Percentiles rank a stretch among this genome's conserved stretches.
phyloP scores from a whole-genome alignment of 2,329 filamentous ascomycete species.

The Botrytis hyacinthi region DNA sequence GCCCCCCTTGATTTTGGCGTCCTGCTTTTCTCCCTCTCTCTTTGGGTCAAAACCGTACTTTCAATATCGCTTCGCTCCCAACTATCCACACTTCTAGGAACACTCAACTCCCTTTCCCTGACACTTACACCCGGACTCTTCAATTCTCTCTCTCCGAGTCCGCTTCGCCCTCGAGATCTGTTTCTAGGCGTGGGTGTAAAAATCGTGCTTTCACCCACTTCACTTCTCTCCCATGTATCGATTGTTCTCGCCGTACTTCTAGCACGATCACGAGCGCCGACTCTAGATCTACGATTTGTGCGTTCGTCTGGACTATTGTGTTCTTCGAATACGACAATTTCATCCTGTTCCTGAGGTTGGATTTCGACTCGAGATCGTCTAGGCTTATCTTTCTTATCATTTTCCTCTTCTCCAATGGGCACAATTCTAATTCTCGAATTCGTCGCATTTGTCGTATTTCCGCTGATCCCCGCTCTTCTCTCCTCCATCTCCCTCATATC shows the following conservation, averaged over 20 bases:
- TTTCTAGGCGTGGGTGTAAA: background rate
- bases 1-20: background rate
- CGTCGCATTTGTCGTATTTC: background rate
- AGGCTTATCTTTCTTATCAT: background rate
- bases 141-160: background rate
- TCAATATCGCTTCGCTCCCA: conserved; percentile 11
- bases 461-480: conserved; percentile 7
- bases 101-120: background rate
- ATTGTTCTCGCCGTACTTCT: conserved; percentile 4
- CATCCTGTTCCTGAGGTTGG: conserved; percentile 1
- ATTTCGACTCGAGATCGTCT: background rate
- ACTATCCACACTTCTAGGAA: conserved; percentile 9
- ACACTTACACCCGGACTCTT: background rate
- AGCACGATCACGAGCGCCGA: background rate
- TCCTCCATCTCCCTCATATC: conserved; percentile 17
- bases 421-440: conserved; percentile 18
- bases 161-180: background rate
- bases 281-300: conserved; percentile 1
- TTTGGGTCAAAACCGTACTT: background rate
- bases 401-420: background rate
- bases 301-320: background rate
- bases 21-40: background rate
- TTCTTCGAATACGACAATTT: conserved; percentile 13
- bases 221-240: conserved; percentile 15
- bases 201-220: background rate